These are phyloP conservation scores for Podaxis rugospora DNA, from an alignment of 768 basidiomycete species.

Conservation along the genomic window DNA sequence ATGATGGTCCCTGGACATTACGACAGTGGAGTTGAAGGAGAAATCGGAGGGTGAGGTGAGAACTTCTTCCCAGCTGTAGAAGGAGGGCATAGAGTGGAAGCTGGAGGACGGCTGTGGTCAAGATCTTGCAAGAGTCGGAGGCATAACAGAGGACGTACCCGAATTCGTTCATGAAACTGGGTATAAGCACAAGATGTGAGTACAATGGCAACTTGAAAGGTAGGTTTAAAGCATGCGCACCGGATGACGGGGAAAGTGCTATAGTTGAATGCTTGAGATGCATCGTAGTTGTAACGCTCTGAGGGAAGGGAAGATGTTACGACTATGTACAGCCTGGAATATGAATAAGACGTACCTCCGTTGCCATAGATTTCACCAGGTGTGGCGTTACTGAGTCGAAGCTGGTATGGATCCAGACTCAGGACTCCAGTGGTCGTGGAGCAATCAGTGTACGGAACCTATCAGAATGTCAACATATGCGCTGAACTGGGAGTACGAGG, in stretches of 20 bases:
- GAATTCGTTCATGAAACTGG: constrained; percentile 56
- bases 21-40: constrained; percentile 53
- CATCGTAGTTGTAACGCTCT: constrained; percentile 59
- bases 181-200: neutral
- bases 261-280: constrained; percentile 47
- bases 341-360: constrained; percentile 27
- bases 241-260: constrained; percentile 46
- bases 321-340: neutral
- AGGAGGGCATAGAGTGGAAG: constrained; percentile 61
- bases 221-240: constrained; percentile 17
- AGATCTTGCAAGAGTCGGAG: neutral
- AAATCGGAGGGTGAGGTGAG: constrained; percentile 46
- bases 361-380: constrained; percentile 54
- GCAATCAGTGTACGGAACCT: constrained; percentile 58
- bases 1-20: constrained; percentile 53
- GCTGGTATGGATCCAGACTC: constrained; percentile 50
- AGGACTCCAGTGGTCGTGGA: constrained; percentile 55
- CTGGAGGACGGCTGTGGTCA: constrained; percentile 19
- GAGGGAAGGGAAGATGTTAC: neutral
- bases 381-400: constrained; percentile 47
- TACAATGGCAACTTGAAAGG: neutral
- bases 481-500: neutral
- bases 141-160: constrained; percentile 29
- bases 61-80: constrained; percentile 58
- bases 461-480: neutral